Conservation (phyloP, 306 rosid genomes). For the Abrus pulchellus region DNA sequence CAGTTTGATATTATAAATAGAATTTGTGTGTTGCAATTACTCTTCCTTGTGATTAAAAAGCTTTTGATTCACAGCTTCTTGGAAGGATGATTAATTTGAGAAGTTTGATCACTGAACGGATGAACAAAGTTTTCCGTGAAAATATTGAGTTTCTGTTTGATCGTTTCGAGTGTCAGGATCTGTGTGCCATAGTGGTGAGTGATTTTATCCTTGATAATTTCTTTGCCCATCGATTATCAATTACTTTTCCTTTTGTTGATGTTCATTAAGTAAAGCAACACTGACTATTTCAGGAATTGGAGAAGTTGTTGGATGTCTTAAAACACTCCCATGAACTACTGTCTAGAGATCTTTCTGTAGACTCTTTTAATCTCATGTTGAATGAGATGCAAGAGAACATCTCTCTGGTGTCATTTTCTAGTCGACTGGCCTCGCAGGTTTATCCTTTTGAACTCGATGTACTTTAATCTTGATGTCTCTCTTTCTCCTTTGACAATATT, state of each 20-base stretch:
- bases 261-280: conserved; percentile 42
- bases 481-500: conserved; percentile 17
- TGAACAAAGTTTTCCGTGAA: conserved; percentile 90
- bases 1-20: conserved; percentile 9
- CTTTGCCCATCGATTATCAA: conserved; percentile 35
- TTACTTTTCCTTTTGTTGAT: conserved; percentile 16
- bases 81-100: conserved; percentile 94
- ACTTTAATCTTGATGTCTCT: conserved; percentile 35
- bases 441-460: conserved; percentile 42
- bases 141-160: conserved; percentile 95
- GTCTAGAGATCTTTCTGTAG: conserved; percentile 81
- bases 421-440: conserved; percentile 98
- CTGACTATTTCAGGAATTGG: conserved; percentile 76
- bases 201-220: conserved; percentile 50
- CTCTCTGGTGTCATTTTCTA: conserved; percentile 94
- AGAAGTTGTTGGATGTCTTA: conserved; percentile 81
- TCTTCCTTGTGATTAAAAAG: conserved; percentile 33
- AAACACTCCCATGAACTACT: conserved; percentile 88
- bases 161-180: conserved; percentile 98
- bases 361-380: conserved; percentile 84
- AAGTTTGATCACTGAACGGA: conserved; percentile 81
- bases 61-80: conserved; percentile 73
- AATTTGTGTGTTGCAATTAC: conserved; percentile 3
- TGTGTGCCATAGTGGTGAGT: conserved; percentile 91
- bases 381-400: conserved; percentile 99